Evolutionary conservation across 176 grass and related monocot species (phyloP).

Genomic region (Panicum miliaceum): DNA sequence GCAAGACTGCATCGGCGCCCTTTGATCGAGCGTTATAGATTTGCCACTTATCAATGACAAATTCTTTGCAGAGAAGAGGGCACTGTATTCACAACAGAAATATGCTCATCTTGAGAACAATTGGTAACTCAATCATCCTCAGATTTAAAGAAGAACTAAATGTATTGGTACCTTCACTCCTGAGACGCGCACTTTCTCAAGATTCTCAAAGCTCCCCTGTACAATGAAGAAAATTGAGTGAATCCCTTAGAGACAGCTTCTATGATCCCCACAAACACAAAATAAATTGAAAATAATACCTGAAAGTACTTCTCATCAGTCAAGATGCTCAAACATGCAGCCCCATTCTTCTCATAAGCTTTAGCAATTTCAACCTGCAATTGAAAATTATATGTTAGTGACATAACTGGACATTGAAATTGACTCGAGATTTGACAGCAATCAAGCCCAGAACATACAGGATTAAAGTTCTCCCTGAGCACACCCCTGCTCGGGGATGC

Average conservation of each 20-base stretch:
- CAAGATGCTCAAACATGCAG: slow-evolving; percentile 83
- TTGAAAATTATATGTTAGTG: slow-evolving; percentile 1
- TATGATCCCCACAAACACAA: not conserved
- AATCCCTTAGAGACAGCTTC: not conserved
- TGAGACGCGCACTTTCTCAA: slow-evolving; percentile 78
- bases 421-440: not conserved
- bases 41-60: slow-evolving; percentile 91
- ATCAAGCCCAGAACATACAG: slow-evolving; percentile 57
- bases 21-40: slow-evolving; percentile 84
- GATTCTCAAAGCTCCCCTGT: slow-evolving; percentile 90
- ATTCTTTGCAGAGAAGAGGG: slow-evolving; percentile 99
- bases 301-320: slow-evolving; percentile 79
- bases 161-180: slow-evolving; percentile 71
- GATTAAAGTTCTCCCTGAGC: slow-evolving; percentile 84
- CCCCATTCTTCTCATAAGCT: slow-evolving; percentile 71
- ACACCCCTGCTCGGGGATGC: slow-evolving; percentile 89
- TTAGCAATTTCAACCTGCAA: slow-evolving; percentile 72
- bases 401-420: slow-evolving; percentile 22
- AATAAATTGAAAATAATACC: slow-evolving; percentile 38
- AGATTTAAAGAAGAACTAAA: slow-evolving; percentile 8
- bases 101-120: slow-evolving; percentile 10
- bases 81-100: slow-evolving; percentile 69
- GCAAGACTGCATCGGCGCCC: slow-evolving; percentile 87
- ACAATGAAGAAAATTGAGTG: slow-evolving; percentile 25
- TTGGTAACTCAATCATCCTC: slow-evolving; percentile 11